Conservation (phyloP, 75 land plant genomes). For the Chamaecyparis obtusa region DNA sequence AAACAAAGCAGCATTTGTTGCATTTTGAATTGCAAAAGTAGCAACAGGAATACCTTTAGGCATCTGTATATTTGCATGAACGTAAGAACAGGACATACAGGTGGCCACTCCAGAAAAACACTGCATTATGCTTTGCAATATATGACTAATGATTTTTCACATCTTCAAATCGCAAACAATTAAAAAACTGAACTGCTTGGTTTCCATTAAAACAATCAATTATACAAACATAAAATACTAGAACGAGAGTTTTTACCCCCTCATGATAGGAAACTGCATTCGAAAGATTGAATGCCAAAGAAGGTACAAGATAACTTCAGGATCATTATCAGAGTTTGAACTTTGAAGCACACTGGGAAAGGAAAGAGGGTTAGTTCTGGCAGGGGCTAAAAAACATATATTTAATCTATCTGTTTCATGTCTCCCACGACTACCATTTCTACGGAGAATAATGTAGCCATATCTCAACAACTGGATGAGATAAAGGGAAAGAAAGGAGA, state of each 20-base stretch:
- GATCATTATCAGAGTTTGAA: not conserved
- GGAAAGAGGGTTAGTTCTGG: not conserved
- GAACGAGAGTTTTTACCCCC: not conserved
- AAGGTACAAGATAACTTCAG: not conserved
- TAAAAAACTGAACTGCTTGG: not conserved
- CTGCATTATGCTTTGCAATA: not conserved
- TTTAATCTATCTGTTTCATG: not conserved
- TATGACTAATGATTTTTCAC: not conserved
- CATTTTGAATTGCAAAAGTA: constrained; percentile 89
- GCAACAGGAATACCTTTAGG: constrained; percentile 97
- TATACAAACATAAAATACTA: not conserved
- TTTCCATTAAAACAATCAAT: not conserved
- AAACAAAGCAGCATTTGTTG: constrained; percentile 86
- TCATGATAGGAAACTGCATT: not conserved
- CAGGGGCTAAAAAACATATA: not conserved
- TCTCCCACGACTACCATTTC: not conserved
- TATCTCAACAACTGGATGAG: not conserved
- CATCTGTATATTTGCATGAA: constrained; percentile 54
- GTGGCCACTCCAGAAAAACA: not conserved
- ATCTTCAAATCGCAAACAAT: not conserved
- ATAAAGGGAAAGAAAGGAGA: not conserved
- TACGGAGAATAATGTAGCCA: not conserved
- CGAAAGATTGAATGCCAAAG: not conserved
- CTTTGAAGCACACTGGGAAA: not conserved
- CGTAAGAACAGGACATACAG: not conserved